Base-by-base conservation (phyloP, 768 basidiomycete genomes). In the Amanita muscaria region DNA sequence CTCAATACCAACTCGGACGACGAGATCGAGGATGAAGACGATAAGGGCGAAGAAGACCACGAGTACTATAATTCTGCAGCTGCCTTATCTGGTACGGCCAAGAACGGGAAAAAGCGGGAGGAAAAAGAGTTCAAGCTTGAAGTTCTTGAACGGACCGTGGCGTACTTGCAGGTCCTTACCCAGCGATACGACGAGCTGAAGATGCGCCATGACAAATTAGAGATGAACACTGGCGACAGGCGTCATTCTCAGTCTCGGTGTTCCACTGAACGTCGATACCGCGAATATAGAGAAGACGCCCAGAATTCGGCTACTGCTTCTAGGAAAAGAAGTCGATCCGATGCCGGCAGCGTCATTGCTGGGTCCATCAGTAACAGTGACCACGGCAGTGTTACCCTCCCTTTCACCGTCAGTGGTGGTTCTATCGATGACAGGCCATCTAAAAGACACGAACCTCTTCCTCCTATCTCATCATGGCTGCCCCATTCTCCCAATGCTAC, bases 81-180 rank as follows among this genome's bases (percentile, higher is more conserved):
- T 6, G 49, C 39, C 31, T 48, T 48, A 21, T 46, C 52, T n/a
- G n/a, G n/a, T 27, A 57, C 62, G 21, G 56, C 65, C 31, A 58
- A 64, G 33, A 52, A 55, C 12, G 63, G 70, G 3, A 62, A 70
- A 3, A 80, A 77, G 54, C 68, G 69, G 42, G 67, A 70, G 47
- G 86, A 83, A 54, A 87, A 87, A 57, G 89, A 93, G 63, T 93
- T 91, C 71, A 94, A 93, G 64, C 72, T 94, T 19, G 91, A 93
- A 64, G 85, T 92, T 37, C 75, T 93, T 41, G 79, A 88, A 49
- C 68, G 86, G 54, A 88, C 89, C 0, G 89, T 93, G 10, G 61
- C 76, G 1, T 88, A 80, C 62, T 73, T 92, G 63, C 72, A 83
- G 61, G 78, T 83, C 47, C 70, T 92, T 33, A 64, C 85, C 3